These are phyloP conservation scores for Chaetoscypha palmicola DNA, from an alignment of 2,329 filamentous ascomycete genomes.

Conservation along the genomic window DNA sequence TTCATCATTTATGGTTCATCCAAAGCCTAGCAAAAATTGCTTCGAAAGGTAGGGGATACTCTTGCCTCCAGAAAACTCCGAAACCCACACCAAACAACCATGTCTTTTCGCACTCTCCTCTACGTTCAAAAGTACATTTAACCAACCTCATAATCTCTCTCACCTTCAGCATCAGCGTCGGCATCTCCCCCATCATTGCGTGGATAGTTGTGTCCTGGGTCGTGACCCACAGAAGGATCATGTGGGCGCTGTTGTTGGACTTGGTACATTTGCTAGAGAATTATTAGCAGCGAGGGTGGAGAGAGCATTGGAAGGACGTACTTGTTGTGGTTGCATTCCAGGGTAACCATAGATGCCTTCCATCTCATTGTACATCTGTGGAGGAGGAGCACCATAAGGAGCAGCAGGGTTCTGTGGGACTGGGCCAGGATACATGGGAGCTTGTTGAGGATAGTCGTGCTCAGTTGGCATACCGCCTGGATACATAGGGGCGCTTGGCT, in stretches of 20 bases:
- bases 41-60: conserved; percentile 1
- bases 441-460: conserved; percentile 72
- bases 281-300: conserved; percentile 5
- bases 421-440: conserved; percentile 74
- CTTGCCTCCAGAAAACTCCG: not conserved
- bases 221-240: conserved; percentile 33
- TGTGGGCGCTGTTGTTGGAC: conserved; percentile 33
- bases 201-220: conserved; percentile 32
- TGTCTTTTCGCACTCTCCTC: not conserved
- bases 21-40: conserved; percentile 7
- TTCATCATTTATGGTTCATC: conserved; percentile 6
- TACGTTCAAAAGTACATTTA: too few species aligned
- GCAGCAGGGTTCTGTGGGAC: conserved; percentile 66
- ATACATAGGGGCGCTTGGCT: conserved; percentile 50
- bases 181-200: conserved; percentile 36
- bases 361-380: conserved; percentile 71
- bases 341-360: conserved; percentile 82
- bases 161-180: conserved; percentile 39
- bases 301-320: conserved; percentile 38
- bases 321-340: conserved; percentile 75
- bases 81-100: conserved; percentile 1
- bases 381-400: conserved; percentile 69
- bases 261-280: conserved; percentile 35
- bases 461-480: conserved; percentile 59
- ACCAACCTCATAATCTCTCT: conserved; percentile 37